Conservation (phyloP, 257 asterid genomes). For the Cynanchum wilfordii region DNA sequence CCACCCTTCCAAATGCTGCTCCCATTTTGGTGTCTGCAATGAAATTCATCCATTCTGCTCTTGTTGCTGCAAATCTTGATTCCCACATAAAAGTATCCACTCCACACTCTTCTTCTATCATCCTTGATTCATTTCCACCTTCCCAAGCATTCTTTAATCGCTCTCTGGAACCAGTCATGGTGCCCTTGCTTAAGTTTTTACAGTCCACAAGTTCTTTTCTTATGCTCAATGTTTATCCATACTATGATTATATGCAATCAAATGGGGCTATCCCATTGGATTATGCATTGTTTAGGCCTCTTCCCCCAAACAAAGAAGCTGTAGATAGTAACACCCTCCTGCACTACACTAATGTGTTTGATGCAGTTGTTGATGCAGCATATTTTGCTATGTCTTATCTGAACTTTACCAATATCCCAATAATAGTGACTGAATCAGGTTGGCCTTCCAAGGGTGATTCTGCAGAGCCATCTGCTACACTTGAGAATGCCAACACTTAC, state of each 20-base stretch:
- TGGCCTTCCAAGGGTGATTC: constrained; percentile 95
- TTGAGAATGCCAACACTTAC: constrained; percentile 76
- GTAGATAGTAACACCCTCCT: constrained; percentile 82
- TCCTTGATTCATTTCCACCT: constrained; percentile 93
- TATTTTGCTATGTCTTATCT: constrained; percentile 77
- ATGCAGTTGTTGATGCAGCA: constrained; percentile 86
- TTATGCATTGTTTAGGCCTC: constrained; percentile 81
- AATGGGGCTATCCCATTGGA: constrained; percentile 72
- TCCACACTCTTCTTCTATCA: constrained; percentile 65
- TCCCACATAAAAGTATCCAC: constrained; percentile 73
- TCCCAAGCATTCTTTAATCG: constrained; percentile 93
- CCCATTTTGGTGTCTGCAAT: constrained; percentile 72
- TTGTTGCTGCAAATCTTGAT: constrained; percentile 71
- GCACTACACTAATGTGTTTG: constrained; percentile 90
- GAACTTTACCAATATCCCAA: constrained; percentile 70
- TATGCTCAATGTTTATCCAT: constrained; percentile 85
- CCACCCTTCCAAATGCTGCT: constrained; percentile 73
- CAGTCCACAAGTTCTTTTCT: constrained; percentile 61
- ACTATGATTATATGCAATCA: constrained; percentile 64
- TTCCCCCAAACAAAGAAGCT: constrained; percentile 83
- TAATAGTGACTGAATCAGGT: constrained; percentile 74
- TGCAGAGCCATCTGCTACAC: constrained; percentile 64
- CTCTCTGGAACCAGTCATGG: constrained; percentile 64
- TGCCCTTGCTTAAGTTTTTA: constrained; percentile 67
- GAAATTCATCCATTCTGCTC: constrained; percentile 74